Percentiles rank a stretch among this genome's conserved stretches.
phyloP scores from a whole-genome alignment of 495 filamentous ascomycete species.

The Penicillium soppii region DNA sequence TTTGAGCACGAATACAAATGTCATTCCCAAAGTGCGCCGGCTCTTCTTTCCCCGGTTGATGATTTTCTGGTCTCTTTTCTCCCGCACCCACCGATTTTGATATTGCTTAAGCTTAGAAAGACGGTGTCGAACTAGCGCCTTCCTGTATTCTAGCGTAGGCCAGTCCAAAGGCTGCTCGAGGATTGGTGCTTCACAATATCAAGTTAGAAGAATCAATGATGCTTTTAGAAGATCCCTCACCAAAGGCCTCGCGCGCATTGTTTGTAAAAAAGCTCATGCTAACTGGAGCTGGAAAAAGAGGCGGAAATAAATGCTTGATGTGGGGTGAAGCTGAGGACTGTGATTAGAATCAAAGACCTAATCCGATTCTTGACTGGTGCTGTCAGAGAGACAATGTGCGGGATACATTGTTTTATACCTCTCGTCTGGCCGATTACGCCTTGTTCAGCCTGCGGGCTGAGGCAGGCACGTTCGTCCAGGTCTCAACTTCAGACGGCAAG shows the following conservation, averaged over 20 bases:
- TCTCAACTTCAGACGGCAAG: constrained; percentile 7
- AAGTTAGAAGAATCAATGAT: neutral
- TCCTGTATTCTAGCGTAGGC: constrained; percentile 11
- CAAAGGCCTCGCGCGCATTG: neutral
- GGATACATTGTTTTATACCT: constrained; percentile 8
- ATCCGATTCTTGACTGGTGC: constrained; percentile 3
- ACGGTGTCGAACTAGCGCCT: constrained; percentile 10
- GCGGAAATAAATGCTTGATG: constrained; percentile 5
- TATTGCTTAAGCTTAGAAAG: constrained; percentile 16
- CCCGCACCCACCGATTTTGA: constrained; percentile 12
- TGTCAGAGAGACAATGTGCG: neutral
- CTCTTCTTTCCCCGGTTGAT: constrained; percentile 14
- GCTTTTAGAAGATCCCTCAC: neutral
- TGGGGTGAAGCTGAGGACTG: neutral
- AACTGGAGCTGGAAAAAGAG: neutral
- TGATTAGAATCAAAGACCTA: neutral
- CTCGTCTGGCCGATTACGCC: constrained; percentile 5
- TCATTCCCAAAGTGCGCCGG: constrained; percentile 1
- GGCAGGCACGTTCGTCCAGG: constrained; percentile 1
- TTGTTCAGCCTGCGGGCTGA: constrained; percentile 5
- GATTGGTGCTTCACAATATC: neutral
- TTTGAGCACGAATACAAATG: constrained; percentile 12
- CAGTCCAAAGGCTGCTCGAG: neutral
- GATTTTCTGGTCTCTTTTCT: constrained; percentile 18
- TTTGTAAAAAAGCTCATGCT: neutral